These are phyloP conservation scores for Hyphodiscus sp. DNA, from an alignment of 2,329 filamentous ascomycete genomes.

Conservation along the genomic window DNA sequence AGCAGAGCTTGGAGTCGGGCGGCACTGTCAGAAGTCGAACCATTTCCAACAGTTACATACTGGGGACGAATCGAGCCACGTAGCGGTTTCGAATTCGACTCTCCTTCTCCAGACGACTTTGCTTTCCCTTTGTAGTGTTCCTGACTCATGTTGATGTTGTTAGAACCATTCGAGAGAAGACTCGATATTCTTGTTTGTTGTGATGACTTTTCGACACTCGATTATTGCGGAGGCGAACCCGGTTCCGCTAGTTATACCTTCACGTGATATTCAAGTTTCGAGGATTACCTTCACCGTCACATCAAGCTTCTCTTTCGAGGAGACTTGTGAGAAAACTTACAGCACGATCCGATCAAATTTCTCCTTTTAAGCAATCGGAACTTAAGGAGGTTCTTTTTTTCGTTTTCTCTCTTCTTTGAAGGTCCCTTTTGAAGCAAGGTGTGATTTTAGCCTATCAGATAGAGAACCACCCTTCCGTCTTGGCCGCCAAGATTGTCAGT, in stretches of 20 bases:
- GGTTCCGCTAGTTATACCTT: constrained; percentile 1
- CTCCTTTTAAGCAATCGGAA: too few relatives aligned
- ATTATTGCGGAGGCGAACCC: not conserved
- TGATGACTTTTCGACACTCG: constrained; percentile 1
- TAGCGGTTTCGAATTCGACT: constrained; percentile 13
- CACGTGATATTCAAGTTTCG: constrained; percentile 4
- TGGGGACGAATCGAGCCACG: constrained; percentile 39
- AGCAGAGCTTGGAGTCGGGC: constrained; percentile 73
- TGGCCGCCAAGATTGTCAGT: not conserved
- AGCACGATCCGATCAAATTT: too few relatives aligned
- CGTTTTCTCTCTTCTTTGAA: too few relatives aligned
- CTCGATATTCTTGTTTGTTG: constrained; percentile 4
- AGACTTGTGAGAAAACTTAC: too few relatives aligned
- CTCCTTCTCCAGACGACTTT: constrained; percentile 15
- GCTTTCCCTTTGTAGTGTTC: constrained; percentile 51
- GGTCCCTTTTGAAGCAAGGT: not conserved
- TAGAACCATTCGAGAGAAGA: constrained; percentile 13
- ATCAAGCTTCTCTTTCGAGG: too few relatives aligned
- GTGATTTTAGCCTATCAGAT: not conserved
- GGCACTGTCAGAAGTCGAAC: constrained; percentile 74
- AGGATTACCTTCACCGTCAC: too few relatives aligned
- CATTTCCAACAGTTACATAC: constrained; percentile 85
- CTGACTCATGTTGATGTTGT: constrained; percentile 48
- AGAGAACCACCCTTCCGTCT: not conserved
- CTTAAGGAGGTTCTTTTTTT: too few relatives aligned